Evolutionary conservation across 108 stramenopile genomes (phyloP).

Genomic region (Pelagomonas calceolata): DNA sequence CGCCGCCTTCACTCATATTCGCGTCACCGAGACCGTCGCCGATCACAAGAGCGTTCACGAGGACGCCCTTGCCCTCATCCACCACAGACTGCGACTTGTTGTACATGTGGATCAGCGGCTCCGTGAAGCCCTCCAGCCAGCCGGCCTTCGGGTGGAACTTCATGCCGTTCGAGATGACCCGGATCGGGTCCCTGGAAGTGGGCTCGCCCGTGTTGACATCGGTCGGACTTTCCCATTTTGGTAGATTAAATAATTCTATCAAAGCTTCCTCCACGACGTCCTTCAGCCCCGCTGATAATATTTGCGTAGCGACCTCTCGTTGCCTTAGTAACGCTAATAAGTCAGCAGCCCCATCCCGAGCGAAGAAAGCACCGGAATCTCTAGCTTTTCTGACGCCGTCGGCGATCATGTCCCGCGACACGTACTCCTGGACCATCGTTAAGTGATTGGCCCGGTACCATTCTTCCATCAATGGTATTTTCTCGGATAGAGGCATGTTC

Average conservation of each 20-base stretch:
- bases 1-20: background rate
- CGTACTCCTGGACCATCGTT: background rate
- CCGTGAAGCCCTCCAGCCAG: background rate
- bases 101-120: conserved; percentile 21
- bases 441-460: conserved; percentile 14
- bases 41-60: background rate
- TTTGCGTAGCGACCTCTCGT: background rate
- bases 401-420: background rate
- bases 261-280: conserved; percentile 2
- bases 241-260: background rate
- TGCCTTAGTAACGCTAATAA: background rate
- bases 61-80: background rate
- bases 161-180: conserved; percentile 1
- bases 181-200: background rate
- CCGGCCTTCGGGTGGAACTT: background rate
- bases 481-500: conserved; percentile 7
- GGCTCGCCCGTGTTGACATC: background rate
- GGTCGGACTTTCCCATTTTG: no score
- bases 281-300: conserved; percentile 11
- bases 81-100: background rate
- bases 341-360: background rate
- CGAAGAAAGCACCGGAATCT: background rate
- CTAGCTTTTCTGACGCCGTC: background rate
- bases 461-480: conserved; percentile 8
- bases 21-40: conserved; percentile 7